Base-by-base conservation (phyloP, 306 rosid genomes). In the Chamaecrista fasciculata region DNA sequence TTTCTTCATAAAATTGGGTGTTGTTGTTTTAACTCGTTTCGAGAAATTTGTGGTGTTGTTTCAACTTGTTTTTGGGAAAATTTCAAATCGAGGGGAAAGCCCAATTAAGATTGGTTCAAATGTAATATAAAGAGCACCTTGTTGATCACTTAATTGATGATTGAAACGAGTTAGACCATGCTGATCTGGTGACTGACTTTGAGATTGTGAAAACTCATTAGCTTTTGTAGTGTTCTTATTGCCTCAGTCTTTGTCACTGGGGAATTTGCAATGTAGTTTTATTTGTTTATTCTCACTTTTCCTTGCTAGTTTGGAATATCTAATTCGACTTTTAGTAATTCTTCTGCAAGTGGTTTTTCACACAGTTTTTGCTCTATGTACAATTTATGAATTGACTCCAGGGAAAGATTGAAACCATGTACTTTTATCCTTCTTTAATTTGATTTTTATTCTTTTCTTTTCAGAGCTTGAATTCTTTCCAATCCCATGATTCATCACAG, bases 381-480 rank as follows among this genome's bases (percentile, higher is more conserved):
- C 16, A 18, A 49, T 60, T 28, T 50, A 14, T 19, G 67, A 37
- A 63, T 58, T 67, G 49, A 43, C 26, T 15, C 40, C 11, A 56
- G 8, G 40, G 40, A 51, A 37, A 6, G 62, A 75, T 81, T 61
- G 14, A 6, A 39, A 19, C 56, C 52, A 51, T 49, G 31, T 44
- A 71, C 14, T 82, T 48, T 76, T 72, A 18, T 24, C 21, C 16
- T 8, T 72, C 10, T 44, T 23, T 20, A 37, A 26, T 1, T 11
- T 15, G 25, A 25, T 19, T 11, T 51, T 40, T 1, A 16, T 70
- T 14, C 10, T 62, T 61, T 71, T 67, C 48, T 61, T 67, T 31
- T 57, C 66, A 83, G 81, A 55, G 58, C 40, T 72, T 73, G 86
- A 81, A 84, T 80, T 40, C 81, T 47, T 71, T 59, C 72, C 81